These are phyloP conservation scores for Peronospora destructor DNA, from an alignment of 352 stramenopile genomes.

Conservation along the genomic window DNA sequence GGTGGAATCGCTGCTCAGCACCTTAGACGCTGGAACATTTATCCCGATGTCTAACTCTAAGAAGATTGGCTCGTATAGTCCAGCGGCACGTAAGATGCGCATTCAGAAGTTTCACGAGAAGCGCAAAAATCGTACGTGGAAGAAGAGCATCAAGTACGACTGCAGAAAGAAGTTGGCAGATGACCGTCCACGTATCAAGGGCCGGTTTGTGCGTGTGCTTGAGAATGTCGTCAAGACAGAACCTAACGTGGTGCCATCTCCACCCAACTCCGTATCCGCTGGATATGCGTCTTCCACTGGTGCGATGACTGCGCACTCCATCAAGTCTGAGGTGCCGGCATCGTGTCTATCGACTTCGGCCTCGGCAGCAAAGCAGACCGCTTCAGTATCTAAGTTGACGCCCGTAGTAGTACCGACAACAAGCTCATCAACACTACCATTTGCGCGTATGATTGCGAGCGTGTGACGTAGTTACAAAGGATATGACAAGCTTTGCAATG, in stretches of 20 bases:
- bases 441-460: constrained; percentile 38
- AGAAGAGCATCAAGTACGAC: constrained; percentile 99
- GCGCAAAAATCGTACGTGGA: constrained; percentile 94
- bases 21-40: constrained; percentile 35
- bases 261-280: constrained; percentile 7
- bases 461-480: constrained; percentile 16
- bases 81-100: constrained; percentile 86
- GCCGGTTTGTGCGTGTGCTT: constrained; percentile 87
- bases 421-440: constrained; percentile 21
- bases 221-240: constrained; percentile 51
- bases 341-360: constrained; percentile 13
- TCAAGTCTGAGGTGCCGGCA: constrained; percentile 12
- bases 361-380: constrained; percentile 8
- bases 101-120: constrained; percentile 97
- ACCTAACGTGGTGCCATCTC: constrained; percentile 17
- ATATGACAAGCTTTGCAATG: constrained; percentile 24
- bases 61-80: constrained; percentile 93
- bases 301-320: constrained; percentile 11
- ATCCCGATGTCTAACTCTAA: constrained; percentile 24
- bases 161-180: constrained; percentile 97
- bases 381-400: constrained; percentile 10
- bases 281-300: constrained; percentile 25
- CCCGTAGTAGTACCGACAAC: constrained; percentile 13
- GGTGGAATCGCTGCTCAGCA: constrained; percentile 34
- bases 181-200: constrained; percentile 90